Conservation (phyloP, 768 basidiomycete genomes). For the Trametes sanguinea region DNA sequence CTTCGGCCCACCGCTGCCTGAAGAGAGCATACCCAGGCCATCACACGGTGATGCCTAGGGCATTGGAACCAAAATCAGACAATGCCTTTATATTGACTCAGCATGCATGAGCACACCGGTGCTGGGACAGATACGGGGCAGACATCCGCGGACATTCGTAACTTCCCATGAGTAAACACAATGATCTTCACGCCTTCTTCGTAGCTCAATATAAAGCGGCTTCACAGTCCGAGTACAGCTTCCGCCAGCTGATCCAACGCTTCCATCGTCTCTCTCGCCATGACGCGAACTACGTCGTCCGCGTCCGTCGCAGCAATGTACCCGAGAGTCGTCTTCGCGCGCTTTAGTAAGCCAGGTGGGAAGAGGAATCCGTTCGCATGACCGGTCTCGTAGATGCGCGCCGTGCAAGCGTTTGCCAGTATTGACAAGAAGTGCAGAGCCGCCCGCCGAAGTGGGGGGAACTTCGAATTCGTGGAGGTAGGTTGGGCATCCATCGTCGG, state of each 20-base stretch:
- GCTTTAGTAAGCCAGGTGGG: conserved; percentile 42
- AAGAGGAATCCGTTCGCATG: conserved; percentile 32
- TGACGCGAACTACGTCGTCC: conserved; percentile 69
- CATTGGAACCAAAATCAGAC: conserved; percentile 54
- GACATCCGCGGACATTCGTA: conserved; percentile 30
- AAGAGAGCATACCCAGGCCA: conserved; percentile 15
- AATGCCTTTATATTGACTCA: conserved; percentile 85
- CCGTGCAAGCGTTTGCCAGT: conserved; percentile 61
- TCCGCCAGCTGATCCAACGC: conserved; percentile 51
- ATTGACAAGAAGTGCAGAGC: conserved; percentile 81
- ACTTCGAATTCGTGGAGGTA: conserved; percentile 57
- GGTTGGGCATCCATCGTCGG: conserved; percentile 58
- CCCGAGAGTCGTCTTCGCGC: conserved; percentile 60
- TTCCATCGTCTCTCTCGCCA: conserved; percentile 73
- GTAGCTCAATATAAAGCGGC: not conserved
- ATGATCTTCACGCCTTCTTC: not conserved
- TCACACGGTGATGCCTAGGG: conserved; percentile 14
- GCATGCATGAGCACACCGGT: conserved; percentile 58
- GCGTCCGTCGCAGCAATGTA: conserved; percentile 74
- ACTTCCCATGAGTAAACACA: not conserved
- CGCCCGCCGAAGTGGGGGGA: conserved; percentile 81
- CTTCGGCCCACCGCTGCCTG: conserved; percentile 20
- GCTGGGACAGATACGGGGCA: conserved; percentile 96
- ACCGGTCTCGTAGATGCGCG: conserved; percentile 49
- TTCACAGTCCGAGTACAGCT: conserved; percentile 42